Percentiles rank a stretch among this genome's conserved stretches.
Conservation (phyloP, 2,329 filamentous ascomycete genomes). For the Pseudocercospora fijiensis region DNA sequence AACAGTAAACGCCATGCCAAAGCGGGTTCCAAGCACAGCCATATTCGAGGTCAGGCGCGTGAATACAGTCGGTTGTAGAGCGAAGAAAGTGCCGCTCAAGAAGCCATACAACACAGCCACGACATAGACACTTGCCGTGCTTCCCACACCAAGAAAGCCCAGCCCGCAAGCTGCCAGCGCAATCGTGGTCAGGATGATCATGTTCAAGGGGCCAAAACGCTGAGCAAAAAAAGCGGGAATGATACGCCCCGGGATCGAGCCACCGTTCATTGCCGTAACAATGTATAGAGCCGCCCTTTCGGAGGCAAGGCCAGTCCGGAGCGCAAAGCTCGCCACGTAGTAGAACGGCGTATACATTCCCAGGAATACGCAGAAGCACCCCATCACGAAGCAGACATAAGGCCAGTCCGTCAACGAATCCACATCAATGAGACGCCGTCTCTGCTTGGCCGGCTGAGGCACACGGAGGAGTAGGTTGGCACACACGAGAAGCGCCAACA, state of each 20-base stretch:
- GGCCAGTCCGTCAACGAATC: constrained; percentile 46
- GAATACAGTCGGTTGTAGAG: constrained; percentile 23
- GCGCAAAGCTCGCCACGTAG: constrained; percentile 59
- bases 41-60: constrained; percentile 21
- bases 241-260: constrained; percentile 57
- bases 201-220: constrained; percentile 56
- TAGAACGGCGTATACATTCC: constrained; percentile 50
- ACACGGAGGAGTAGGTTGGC: constrained; percentile 3
- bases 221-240: constrained; percentile 59
- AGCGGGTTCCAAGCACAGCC: constrained; percentile 11
- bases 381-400: constrained; percentile 45
- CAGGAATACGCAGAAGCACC: constrained; percentile 47
- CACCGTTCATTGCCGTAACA: constrained; percentile 63
- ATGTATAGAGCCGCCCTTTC: constrained; percentile 61
- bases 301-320: constrained; percentile 47
- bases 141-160: constrained; percentile 7
- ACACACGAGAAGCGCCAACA: constrained; percentile 5
- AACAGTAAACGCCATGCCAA: constrained; percentile 16
- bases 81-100: constrained; percentile 27
- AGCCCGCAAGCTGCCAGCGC: constrained; percentile 10
- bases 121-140: constrained; percentile 2
- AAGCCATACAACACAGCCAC: constrained; percentile 18
- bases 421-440: constrained; percentile 39
- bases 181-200: constrained; percentile 45
- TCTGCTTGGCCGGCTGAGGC: neutral